Evolutionary conservation across 2,329 filamentous ascomycete species (phyloP).

Genomic region (Colletotrichum orchidophilum): DNA sequence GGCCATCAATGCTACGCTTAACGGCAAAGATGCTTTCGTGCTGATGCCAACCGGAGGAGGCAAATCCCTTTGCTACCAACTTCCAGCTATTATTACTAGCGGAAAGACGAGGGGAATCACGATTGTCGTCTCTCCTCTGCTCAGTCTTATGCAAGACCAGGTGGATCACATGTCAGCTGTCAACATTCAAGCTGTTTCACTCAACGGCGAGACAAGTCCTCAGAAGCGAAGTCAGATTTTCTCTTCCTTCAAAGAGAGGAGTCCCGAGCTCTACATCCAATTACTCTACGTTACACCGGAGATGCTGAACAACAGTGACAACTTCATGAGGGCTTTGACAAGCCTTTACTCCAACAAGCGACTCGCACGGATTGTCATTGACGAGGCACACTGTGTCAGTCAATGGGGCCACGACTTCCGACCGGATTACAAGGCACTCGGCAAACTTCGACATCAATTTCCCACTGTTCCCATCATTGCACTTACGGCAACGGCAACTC

Average conservation of each 20-base stretch:
- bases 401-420: conserved; percentile 99
- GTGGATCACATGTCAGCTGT: conserved; percentile 82
- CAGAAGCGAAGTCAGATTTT: conserved; percentile 74
- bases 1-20: conserved; percentile 92
- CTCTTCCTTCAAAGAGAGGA: conserved; percentile 65
- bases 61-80: conserved; percentile 95
- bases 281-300: conserved; percentile 96
- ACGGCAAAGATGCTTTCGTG: conserved; percentile 90
- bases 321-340: conserved; percentile 72
- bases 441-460: conserved; percentile 76
- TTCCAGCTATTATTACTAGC: conserved; percentile 84
- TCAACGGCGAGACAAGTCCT: conserved; percentile 79
- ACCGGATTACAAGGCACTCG: conserved; percentile 91
- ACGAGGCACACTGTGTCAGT: conserved; percentile 99
- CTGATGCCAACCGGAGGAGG: conserved; percentile 98
- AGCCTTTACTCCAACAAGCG: conserved; percentile 74
- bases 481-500: conserved; percentile 92
- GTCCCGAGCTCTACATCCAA: conserved; percentile 81
- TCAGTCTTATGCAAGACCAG: conserved; percentile 98
- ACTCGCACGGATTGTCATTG: conserved; percentile 92
- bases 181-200: conserved; percentile 80
- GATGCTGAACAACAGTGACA: conserved; percentile 86
- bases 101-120: conserved; percentile 89
- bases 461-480: conserved; percentile 90
- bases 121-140: conserved; percentile 90